These are phyloP conservation scores for Penicillium herquei DNA, from an alignment of 495 filamentous ascomycete species.

Conservation along the genomic window DNA sequence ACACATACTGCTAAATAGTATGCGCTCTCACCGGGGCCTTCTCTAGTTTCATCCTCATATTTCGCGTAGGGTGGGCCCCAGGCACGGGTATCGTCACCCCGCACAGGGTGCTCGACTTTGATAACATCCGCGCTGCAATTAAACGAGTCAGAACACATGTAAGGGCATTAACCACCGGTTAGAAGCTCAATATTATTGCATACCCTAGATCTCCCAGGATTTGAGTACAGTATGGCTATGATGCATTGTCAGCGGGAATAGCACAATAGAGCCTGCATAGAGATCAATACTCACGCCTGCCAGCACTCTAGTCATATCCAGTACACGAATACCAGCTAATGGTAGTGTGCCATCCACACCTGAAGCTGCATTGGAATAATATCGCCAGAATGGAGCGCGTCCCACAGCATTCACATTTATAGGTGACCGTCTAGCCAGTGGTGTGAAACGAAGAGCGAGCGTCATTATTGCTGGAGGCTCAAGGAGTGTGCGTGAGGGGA, in stretches of 20 bases:
- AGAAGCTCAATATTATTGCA: constrained; percentile 13
- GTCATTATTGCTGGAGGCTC: constrained; percentile 18
- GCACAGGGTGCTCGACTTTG: constrained; percentile 89
- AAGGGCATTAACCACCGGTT: not conserved
- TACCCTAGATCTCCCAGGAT: constrained; percentile 97
- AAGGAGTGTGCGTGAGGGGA: too few species aligned
- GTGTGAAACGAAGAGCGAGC: constrained; percentile 23
- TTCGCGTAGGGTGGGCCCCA: constrained; percentile 96
- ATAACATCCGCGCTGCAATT: constrained; percentile 81
- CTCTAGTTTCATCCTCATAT: constrained; percentile 57
- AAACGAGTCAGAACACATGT: not conserved
- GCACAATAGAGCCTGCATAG: constrained; percentile 14
- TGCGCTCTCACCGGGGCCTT: constrained; percentile 87
- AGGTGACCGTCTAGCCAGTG: constrained; percentile 25
- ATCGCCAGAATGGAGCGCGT: constrained; percentile 29
- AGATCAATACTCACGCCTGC: constrained; percentile 69
- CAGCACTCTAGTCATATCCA: constrained; percentile 96
- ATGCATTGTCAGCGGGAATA: not conserved
- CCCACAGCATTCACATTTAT: constrained; percentile 22
- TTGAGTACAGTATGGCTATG: constrained; percentile 93
- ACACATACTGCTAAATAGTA: constrained; percentile 81
- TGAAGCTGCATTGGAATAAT: constrained; percentile 30
- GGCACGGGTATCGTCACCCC: constrained; percentile 91
- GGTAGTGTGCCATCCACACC: constrained; percentile 52
- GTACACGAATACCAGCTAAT: constrained; percentile 78